Conservation (phyloP, 148 eudicot species). For the Nepenthes gracilis region DNA sequence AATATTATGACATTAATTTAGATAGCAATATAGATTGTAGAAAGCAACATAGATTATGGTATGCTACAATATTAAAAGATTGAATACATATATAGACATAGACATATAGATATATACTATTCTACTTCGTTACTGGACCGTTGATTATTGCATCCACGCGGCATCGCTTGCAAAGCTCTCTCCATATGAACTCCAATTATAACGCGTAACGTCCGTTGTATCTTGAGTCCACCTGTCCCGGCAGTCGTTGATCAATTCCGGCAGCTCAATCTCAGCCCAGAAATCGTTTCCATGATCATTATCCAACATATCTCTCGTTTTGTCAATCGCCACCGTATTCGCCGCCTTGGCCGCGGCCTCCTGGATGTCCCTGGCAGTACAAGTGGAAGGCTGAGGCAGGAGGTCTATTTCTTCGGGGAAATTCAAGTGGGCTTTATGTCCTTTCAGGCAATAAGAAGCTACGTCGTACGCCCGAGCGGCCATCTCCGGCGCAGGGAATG, state of each 20-base stretch:
- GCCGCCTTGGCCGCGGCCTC: slow-evolving; percentile 53
- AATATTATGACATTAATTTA: no score
- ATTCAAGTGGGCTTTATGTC: slow-evolving; percentile 42
- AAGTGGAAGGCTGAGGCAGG: slow-evolving; percentile 32
- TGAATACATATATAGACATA: background rate
- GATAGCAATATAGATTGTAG: no score
- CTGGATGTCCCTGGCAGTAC: slow-evolving; percentile 46
- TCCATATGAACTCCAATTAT: no score
- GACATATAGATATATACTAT: no score
- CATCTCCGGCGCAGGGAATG: slow-evolving; percentile 51
- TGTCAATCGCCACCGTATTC: slow-evolving; percentile 7
- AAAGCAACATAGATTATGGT: no score
- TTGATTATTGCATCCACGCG: no score
- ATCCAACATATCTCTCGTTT: background rate
- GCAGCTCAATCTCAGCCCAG: slow-evolving; percentile 67
- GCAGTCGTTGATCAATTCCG: slow-evolving; percentile 28
- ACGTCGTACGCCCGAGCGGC: slow-evolving; percentile 71
- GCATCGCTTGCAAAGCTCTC: no score
- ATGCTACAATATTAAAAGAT: no score
- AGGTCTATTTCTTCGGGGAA: slow-evolving; percentile 50
- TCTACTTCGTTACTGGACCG: no score
- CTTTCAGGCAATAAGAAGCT: slow-evolving; percentile 54
- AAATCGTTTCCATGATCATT: slow-evolving; percentile 28
- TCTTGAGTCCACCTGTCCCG: background rate
- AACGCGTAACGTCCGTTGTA: no score